phyloP scores from a whole-genome alignment of 768 basidiomycete genomes.

The Kwoniella dejecticola region DNA sequence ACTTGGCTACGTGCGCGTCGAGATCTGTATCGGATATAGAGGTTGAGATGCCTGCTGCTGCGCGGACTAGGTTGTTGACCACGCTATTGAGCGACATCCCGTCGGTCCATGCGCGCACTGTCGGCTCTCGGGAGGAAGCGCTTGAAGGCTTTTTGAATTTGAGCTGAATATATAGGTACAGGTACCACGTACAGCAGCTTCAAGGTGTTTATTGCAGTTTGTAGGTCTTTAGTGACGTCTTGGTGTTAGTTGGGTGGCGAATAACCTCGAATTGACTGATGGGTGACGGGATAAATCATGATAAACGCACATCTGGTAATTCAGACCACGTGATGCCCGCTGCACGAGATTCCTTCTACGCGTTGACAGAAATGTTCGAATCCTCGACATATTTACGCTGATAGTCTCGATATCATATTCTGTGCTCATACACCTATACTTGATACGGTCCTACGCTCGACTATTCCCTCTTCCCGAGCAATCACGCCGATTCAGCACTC shows the following conservation, averaged over 20 bases:
- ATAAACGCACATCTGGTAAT: not conserved
- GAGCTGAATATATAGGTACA: no score
- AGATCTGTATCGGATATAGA: constrained; percentile 71
- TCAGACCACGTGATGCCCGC: not conserved
- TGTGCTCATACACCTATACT: no score
- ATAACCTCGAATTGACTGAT: not conserved
- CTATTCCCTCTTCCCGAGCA: no score
- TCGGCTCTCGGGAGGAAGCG: no score
- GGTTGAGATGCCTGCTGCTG: constrained; percentile 48
- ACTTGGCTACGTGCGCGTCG: constrained; percentile 85
- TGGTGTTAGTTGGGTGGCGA: constrained; percentile 13
- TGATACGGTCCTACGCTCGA: no score
- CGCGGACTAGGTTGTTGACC: constrained; percentile 52
- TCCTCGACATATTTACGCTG: no score
- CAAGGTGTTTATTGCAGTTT: no score
- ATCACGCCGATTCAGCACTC: no score
- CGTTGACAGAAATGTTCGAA: not conserved
- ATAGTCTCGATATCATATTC: no score
- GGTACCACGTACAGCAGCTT: no score
- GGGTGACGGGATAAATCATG: constrained; percentile 2
- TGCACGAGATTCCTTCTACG: not conserved
- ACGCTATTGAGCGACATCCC: constrained; percentile 47
- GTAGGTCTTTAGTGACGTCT: not conserved
- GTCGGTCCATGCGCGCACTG: no score
- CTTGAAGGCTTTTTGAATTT: no score